Evolutionary conservation across 108 stramenopile genomes (phyloP).

Genomic region (Bacterosira constricta): DNA sequence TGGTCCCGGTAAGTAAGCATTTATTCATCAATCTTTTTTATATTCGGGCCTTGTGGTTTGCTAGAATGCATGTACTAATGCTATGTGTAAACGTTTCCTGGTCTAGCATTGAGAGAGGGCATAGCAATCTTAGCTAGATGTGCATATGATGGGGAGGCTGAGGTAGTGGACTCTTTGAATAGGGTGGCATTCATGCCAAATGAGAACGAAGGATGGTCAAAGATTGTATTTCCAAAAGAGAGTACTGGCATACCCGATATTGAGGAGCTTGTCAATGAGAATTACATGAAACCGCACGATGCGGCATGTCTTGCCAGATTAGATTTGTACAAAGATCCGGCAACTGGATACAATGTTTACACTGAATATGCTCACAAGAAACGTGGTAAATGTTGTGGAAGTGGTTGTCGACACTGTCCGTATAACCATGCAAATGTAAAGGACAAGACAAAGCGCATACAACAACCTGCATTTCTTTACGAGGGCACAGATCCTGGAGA

Average conservation of each 20-base stretch:
- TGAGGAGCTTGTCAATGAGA: constrained; percentile 34
- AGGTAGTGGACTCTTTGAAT: constrained; percentile 51
- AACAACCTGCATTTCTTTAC: constrained; percentile 76
- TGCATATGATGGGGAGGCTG: constrained; percentile 55
- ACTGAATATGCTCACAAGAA: constrained; percentile 79
- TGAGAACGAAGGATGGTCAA: constrained; percentile 37
- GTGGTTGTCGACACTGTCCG: constrained; percentile 92
- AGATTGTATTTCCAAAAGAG: constrained; percentile 8
- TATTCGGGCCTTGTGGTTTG: too few relatives aligned
- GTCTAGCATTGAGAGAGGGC: constrained; percentile 79
- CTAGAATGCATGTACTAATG: too few relatives aligned
- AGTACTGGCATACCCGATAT: constrained; percentile 14
- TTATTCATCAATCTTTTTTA: too few relatives aligned
- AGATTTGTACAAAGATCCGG: constrained; percentile 78
- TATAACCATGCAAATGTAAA: constrained; percentile 83
- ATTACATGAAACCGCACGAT: constrained; percentile 55
- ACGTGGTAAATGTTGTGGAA: constrained; percentile 92
- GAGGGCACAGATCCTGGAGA: constrained; percentile 17
- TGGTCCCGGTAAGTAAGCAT: too few relatives aligned
- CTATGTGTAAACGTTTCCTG: too few relatives aligned
- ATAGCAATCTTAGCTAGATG: constrained; percentile 73
- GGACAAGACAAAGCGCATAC: constrained; percentile 62
- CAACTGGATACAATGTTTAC: constrained; percentile 89
- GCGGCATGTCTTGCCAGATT: constrained; percentile 57
- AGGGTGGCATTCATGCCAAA: constrained; percentile 40